Conservation (phyloP, 2,329 filamentous ascomycete species). For the Huntiella bhutanensis region DNA sequence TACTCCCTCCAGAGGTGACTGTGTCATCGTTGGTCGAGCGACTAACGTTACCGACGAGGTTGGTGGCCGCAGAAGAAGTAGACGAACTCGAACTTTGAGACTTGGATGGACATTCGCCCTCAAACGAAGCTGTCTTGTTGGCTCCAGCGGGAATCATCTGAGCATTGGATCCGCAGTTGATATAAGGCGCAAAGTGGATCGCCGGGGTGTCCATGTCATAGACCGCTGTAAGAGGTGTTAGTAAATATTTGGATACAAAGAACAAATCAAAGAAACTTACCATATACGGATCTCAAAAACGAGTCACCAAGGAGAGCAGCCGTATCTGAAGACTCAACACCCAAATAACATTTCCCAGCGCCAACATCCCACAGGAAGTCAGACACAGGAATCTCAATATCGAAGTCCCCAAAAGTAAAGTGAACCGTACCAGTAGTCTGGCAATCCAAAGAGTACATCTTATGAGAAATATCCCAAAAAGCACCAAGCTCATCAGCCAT, state of each 20-base stretch:
- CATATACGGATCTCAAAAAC: conserved; percentile 26
- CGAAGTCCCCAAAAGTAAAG: conserved; percentile 27
- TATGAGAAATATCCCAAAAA: conserved; percentile 21
- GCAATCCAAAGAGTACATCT: conserved; percentile 31
- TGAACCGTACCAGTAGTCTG: conserved; percentile 22
- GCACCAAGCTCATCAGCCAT: conserved; percentile 28
- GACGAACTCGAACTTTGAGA: not conserved
- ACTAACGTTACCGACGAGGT: not conserved
- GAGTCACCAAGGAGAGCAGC: conserved; percentile 23
- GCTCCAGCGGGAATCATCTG: conserved; percentile 14
- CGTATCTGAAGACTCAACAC: conserved; percentile 24
- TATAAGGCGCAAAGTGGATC: conserved; percentile 15
- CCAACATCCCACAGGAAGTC: conserved; percentile 27
- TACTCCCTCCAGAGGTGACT: conserved; percentile 4
- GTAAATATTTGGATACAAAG: not conserved
- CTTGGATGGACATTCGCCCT: conserved; percentile 13
- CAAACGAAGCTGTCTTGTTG: conserved; percentile 13
- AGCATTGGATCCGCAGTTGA: conserved; percentile 15
- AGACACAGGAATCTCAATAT: conserved; percentile 25
- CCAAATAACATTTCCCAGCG: conserved; percentile 23
- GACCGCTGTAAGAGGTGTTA: conserved; percentile 9
- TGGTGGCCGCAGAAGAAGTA: not conserved
- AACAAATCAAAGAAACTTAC: conserved; percentile 5
- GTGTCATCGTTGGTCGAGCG: not conserved
- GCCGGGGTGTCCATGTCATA: conserved; percentile 15